Evolutionary conservation across 257 asterid species (phyloP).

Genomic region (Datura wrightii): DNA sequence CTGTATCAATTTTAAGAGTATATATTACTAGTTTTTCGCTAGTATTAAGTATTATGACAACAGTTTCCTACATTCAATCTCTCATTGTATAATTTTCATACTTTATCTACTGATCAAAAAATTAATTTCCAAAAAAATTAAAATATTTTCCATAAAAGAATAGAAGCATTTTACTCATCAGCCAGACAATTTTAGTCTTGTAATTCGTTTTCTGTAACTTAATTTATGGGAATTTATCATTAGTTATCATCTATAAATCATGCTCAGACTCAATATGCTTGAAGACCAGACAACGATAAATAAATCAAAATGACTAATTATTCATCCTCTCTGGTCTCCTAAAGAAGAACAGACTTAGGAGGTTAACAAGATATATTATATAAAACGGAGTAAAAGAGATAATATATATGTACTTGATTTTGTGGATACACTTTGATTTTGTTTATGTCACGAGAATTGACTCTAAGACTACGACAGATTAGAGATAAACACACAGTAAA

Average conservation of each 20-base stretch:
- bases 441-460: constrained; percentile 40
- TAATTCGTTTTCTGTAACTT: not conserved
- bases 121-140: no score
- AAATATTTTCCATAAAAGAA: no score
- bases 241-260: not conserved
- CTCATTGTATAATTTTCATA: not conserved
- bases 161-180: no score
- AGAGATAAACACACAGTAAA: not conserved
- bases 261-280: not conserved
- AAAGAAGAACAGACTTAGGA: not conserved
- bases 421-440: not conserved
- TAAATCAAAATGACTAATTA: not conserved
- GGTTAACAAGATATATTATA: not conserved
- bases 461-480: constrained; percentile 26
- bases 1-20: not conserved
- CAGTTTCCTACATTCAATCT: no score
- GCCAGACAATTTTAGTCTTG: no score
- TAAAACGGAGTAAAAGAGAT: not conserved
- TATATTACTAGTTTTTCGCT: not conserved
- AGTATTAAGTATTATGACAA: no score
- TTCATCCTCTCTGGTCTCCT: constrained; percentile 25
- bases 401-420: not conserved
- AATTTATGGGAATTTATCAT: not conserved
- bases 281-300: not conserved
- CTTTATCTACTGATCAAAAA: not conserved